phyloP scores from a whole-genome alignment of 305 asterid species.

The Solanum aculeatissimum region DNA sequence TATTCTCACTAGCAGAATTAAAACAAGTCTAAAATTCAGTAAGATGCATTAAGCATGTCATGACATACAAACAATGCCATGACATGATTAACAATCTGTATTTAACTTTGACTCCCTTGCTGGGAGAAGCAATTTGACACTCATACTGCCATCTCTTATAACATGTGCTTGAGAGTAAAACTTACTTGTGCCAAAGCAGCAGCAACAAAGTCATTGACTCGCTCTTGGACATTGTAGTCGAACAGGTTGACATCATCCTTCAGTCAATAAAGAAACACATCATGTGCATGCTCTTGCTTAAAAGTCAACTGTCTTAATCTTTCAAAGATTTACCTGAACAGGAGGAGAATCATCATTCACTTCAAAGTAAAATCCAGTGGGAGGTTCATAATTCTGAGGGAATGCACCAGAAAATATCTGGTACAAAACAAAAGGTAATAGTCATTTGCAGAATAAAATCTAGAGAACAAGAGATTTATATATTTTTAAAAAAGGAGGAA shows the following conservation, averaged over 20 bases:
- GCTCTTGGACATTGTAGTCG: slow-evolving; percentile 94
- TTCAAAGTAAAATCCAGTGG: slow-evolving; percentile 73
- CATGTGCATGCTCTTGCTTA: slow-evolving; percentile 7
- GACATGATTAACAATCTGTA: not conserved
- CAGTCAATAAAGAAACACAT: slow-evolving; percentile 11
- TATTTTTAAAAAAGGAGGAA: not conserved
- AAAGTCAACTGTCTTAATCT: not conserved
- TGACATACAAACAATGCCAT: not conserved
- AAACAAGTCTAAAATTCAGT: not conserved
- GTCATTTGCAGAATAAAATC: not conserved
- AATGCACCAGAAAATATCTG: slow-evolving; percentile 98
- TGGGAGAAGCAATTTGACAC: not conserved
- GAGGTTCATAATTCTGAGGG: slow-evolving; percentile 89
- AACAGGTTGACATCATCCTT: slow-evolving; percentile 73
- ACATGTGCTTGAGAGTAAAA: not conserved
- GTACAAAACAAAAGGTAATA: not conserved
- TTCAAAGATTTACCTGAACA: slow-evolving; percentile 58
- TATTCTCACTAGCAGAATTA: not conserved
- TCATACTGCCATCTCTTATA: not conserved
- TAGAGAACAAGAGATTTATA: not conserved
- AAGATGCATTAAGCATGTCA: not conserved
- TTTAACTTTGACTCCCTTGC: not conserved
- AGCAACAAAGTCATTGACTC: slow-evolving; percentile 87
- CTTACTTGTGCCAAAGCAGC: slow-evolving; percentile 78
- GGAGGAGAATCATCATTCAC: slow-evolving; percentile 63